Conservation (phyloP, 208 protist genomes). For the Borovskyia barvae region DNA sequence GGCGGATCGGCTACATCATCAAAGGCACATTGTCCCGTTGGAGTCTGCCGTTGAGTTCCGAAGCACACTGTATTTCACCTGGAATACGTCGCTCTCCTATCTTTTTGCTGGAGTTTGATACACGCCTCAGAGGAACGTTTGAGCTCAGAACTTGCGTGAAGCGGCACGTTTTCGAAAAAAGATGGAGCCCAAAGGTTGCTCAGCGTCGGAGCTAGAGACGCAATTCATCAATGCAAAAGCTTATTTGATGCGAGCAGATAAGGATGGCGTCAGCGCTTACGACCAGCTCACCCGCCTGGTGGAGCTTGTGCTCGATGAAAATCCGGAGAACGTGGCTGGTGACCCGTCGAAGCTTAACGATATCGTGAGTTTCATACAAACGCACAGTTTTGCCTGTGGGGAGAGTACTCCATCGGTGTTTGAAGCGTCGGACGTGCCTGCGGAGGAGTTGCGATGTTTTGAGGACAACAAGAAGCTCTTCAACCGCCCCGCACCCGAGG, state of each 20-base stretch:
- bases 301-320: conserved; percentile 76
- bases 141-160: too few species aligned
- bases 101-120: too few species aligned
- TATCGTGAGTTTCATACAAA: conserved; percentile 71
- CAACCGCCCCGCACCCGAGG: conserved; percentile 66
- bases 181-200: too few species aligned
- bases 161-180: too few species aligned
- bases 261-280: conserved; percentile 89
- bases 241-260: conserved; percentile 86
- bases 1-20: too few species aligned
- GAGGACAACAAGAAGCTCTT: conserved; percentile 79
- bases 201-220: conserved; percentile 36
- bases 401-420: conserved; percentile 69
- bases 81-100: too few species aligned
- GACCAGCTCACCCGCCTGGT: conserved; percentile 89
- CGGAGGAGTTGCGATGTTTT: conserved; percentile 67
- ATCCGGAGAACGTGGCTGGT: conserved; percentile 64
- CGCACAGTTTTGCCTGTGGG: conserved; percentile 78
- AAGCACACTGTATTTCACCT: too few species aligned
- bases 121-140: too few species aligned
- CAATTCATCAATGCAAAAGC: conserved; percentile 86
- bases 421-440: conserved; percentile 54
- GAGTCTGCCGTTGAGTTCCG: too few species aligned
- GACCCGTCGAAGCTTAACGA: conserved; percentile 77
- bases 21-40: too few species aligned